Percentiles rank a stretch among this genome's conserved stretches.
Evolutionary conservation across 352 stramenopile species (phyloP).

Genomic region (Phytopythium sindhum): DNA sequence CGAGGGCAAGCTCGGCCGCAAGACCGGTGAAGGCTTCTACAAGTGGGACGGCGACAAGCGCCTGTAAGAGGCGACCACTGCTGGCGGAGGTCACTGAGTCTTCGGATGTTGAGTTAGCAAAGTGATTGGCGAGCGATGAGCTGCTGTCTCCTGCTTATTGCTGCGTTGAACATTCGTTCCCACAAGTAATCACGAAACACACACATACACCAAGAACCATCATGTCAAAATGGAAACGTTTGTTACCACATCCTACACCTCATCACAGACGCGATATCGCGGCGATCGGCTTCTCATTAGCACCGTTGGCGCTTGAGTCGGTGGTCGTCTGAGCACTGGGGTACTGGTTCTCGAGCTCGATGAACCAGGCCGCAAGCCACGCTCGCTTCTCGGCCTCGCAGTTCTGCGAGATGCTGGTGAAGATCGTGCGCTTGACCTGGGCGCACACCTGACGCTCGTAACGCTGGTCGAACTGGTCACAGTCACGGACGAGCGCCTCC

Average conservation of each 20-base stretch:
- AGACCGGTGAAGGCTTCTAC: slow-evolving; percentile 97
- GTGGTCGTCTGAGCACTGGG: neutral
- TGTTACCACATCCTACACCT: neutral
- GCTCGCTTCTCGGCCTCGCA: slow-evolving; percentile 58
- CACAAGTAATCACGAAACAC: neutral
- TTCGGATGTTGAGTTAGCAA: neutral
- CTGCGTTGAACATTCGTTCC: neutral
- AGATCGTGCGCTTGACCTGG: slow-evolving; percentile 35
- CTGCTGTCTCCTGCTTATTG: neutral
- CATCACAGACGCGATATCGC: neutral
- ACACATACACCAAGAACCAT: neutral
- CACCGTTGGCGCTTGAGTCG: neutral
- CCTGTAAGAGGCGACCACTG: slow-evolving; percentile 26
- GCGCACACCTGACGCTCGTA: slow-evolving; percentile 17
- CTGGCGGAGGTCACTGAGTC: neutral
- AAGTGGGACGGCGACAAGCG: slow-evolving; percentile 87
- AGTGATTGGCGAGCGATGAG: neutral
- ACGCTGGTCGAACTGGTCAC: slow-evolving; percentile 2
- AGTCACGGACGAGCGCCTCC: slow-evolving; percentile 30
- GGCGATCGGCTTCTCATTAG: neutral
- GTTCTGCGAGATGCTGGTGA: slow-evolving; percentile 46
- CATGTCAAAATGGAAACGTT: neutral
- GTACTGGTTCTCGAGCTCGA: slow-evolving; percentile 45
- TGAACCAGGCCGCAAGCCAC: slow-evolving; percentile 60
- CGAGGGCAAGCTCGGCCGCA: slow-evolving; percentile 93